Base-by-base conservation (phyloP, 208 protist genomes). In the Vickermania ingenoplastis region DNA sequence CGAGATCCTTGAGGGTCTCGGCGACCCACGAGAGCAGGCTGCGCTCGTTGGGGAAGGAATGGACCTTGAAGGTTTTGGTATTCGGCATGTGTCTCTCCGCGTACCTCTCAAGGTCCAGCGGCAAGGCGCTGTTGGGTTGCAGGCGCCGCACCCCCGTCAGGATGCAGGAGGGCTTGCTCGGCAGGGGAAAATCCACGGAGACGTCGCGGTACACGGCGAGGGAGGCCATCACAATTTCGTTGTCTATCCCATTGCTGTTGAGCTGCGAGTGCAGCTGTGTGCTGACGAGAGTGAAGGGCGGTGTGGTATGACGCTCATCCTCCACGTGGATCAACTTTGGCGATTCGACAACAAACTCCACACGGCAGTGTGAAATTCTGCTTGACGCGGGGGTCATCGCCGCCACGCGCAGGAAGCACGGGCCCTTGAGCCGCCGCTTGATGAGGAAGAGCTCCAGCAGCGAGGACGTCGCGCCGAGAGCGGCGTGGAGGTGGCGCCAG, bases 381-480 rank as follows among this genome's bases (percentile, higher is more conserved):
- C 65, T 64, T 21, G 62, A 53, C 7, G 71, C 65, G 1, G 61
- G 50, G n/a, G 63, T 49, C 31, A 83, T 67, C 17, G 70, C 65
- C 0, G 55, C 41, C 5, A 98, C 59, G 2, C 59, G 56, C 31
- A 99, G 59, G 75, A 88, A 99, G 60, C 71, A 88, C 21, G 97
- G 97, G 1, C 97, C 97, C 84, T 92, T 98, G 13, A 99, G 66
- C 55, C 83, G 89, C 31, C 81, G 78, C 61, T 98, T 96, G 3
- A 98, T 52, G 0, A 99, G 57, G 57, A 99, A 95, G 3, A 91
- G 63, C 79, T 98, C 96, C n/a, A 97, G 63, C 13, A 94, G 65
- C 25, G 78, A 91, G 2, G 77, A 75, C 23, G 77, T 71, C 0
- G 83, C 69, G 41, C 95, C 94, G 63, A 98, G 91, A n/a, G 95